phyloP scores from a whole-genome alignment of 805 yeast genomes.

The Candida caryicola region DNA sequence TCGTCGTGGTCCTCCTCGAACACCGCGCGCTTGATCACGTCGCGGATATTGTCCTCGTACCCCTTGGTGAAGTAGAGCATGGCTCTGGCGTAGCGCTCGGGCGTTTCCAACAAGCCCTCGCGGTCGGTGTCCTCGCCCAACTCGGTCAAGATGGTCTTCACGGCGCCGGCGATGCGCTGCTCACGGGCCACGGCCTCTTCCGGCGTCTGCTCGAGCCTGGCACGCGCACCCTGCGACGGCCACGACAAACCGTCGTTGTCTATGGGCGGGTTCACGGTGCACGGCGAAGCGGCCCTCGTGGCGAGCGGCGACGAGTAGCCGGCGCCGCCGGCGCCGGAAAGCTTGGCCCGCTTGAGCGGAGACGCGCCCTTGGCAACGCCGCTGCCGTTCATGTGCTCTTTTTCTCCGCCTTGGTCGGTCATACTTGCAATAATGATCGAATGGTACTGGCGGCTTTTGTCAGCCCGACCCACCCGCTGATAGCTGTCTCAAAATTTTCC shows the following conservation, averaged over 20 bases:
- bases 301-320: conserved; percentile 53
- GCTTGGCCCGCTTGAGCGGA: conserved; percentile 13
- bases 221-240: conserved; percentile 87
- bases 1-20: conserved; percentile 98
- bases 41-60: conserved; percentile 88
- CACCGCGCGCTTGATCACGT: conserved; percentile 90
- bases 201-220: conserved; percentile 63
- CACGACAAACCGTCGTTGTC: conserved; percentile 90
- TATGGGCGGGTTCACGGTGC: conserved; percentile 78
- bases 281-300: conserved; percentile 79
- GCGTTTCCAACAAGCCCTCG: conserved; percentile 91
- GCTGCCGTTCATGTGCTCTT: conserved; percentile 14
- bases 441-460: too few species aligned
- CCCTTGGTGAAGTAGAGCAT: conserved; percentile 96
- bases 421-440: neutral
- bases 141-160: conserved; percentile 70
- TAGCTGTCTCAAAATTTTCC: neutral
- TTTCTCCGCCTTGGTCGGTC: neutral
- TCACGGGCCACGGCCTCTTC: conserved; percentile 69
- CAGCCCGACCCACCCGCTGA: too few species aligned
- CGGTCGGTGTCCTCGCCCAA: conserved; percentile 88
- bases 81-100: conserved; percentile 94
- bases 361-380: conserved; percentile 17
- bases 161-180: conserved; percentile 79
- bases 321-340: conserved; percentile 3